These are phyloP conservation scores for Amanita rimosa DNA, from an alignment of 768 basidiomycete genomes.

Conservation along the genomic window DNA sequence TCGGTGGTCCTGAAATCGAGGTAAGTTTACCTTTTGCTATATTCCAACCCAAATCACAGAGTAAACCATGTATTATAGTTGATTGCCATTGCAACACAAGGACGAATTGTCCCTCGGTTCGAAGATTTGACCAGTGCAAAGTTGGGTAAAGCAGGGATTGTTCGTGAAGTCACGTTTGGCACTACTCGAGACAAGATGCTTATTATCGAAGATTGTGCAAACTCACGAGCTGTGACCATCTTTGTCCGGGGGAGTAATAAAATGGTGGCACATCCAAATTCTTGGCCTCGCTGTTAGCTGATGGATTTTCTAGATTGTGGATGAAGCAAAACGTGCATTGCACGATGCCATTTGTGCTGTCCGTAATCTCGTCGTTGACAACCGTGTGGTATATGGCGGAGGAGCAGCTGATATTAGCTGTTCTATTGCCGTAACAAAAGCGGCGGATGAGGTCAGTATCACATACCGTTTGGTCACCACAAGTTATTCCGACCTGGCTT, in stretches of 20 bases:
- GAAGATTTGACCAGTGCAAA: slow-evolving; percentile 90
- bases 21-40: slow-evolving; percentile 25
- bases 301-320: slow-evolving; percentile 65
- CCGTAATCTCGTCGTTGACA: slow-evolving; percentile 89
- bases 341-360: slow-evolving; percentile 98
- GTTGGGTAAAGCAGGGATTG: slow-evolving; percentile 87
- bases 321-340: slow-evolving; percentile 95
- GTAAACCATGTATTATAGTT: slow-evolving; percentile 36
- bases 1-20: slow-evolving; percentile 99
- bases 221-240: slow-evolving; percentile 90
- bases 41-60: neutral
- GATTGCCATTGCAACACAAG: slow-evolving; percentile 97
- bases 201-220: slow-evolving; percentile 97
- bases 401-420: slow-evolving; percentile 97
- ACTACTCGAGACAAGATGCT: slow-evolving; percentile 99
- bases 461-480: neutral
- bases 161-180: slow-evolving; percentile 91
- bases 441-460: slow-evolving; percentile 74
- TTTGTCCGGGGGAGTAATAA: slow-evolving; percentile 98
- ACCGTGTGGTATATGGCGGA: slow-evolving; percentile 96
- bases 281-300: neutral
- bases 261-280: slow-evolving; percentile 51
- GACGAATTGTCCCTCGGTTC: slow-evolving; percentile 95
- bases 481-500: neutral
- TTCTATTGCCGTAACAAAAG: slow-evolving; percentile 84